A percentile compares a stretch with the other conserved stretches of the same genome.
These are phyloP conservation scores for Lentinula aciculospora DNA, from an alignment of 768 basidiomycete genomes.

Conservation along the genomic window DNA sequence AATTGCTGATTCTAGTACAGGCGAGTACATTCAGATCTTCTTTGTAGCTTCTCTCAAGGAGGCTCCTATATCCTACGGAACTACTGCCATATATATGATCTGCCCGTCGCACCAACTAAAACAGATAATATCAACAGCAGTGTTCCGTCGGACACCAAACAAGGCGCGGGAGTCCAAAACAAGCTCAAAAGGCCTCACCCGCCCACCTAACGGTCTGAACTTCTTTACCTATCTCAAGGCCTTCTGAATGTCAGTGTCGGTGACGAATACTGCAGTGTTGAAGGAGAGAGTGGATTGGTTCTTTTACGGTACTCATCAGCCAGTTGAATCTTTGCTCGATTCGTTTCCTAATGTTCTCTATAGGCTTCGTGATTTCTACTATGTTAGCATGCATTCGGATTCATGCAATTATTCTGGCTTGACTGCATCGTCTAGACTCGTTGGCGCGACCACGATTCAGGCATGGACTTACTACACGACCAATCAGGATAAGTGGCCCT, in stretches of 20 bases:
- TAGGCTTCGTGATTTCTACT: not conserved
- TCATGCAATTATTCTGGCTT: not conserved
- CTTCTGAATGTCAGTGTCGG: not conserved
- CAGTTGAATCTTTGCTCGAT: not conserved
- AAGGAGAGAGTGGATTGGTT: not conserved
- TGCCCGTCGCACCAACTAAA: too few relatives aligned
- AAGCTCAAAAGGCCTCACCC: too few relatives aligned
- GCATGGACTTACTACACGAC: conserved; percentile 1
- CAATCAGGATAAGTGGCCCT: not conserved
- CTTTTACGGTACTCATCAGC: not conserved
- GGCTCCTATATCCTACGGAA: too few relatives aligned
- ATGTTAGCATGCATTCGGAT: not conserved
- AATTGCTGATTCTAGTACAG: too few relatives aligned
- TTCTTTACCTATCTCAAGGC: not conserved
- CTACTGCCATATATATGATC: too few relatives aligned
- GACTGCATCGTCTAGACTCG: not conserved
- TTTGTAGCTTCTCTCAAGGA: too few relatives aligned
- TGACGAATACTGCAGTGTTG: not conserved
- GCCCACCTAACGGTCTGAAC: not conserved
- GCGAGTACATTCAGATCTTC: too few relatives aligned
- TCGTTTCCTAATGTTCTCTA: not conserved
- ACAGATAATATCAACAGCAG: too few relatives aligned
- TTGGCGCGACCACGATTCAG: not conserved
- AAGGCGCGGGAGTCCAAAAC: too few relatives aligned
- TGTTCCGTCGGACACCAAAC: too few relatives aligned